Evolutionary conservation across 1,139 yeast species (phyloP).

Genomic region (Scheffersomyces quercinus): DNA sequence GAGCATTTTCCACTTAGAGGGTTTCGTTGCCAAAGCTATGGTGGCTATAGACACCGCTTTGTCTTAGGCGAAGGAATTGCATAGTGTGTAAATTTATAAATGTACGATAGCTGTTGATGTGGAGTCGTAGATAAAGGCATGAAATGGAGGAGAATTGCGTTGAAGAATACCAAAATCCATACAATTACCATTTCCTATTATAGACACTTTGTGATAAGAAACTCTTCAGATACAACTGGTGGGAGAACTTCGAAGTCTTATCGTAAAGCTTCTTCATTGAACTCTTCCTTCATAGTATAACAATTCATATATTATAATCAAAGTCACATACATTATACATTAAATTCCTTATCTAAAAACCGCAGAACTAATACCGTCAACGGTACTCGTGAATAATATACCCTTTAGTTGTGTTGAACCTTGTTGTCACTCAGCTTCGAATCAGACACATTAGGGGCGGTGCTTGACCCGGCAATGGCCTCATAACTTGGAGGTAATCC

Average conservation of each 20-base stretch:
- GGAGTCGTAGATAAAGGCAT: no score
- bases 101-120: no score
- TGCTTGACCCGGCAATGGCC: conserved; percentile 19
- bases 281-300: no score
- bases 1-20: conserved; percentile 92
- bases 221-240: neutral
- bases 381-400: no score
- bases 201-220: neutral
- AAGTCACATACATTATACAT: no score
- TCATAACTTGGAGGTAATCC: conserved; percentile 30
- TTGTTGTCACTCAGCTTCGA: conserved; percentile 25
- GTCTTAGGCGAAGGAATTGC: no score
- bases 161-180: neutral
- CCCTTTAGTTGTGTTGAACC: conserved; percentile 25
- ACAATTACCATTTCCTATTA: neutral
- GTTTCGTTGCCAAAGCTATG: conserved; percentile 89
- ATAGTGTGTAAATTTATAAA: no score
- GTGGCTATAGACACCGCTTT: conserved; percentile 31
- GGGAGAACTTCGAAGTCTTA: no score
- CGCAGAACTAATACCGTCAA: no score
- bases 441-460: conserved; percentile 12
- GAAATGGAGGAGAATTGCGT: neutral
- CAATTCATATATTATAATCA: no score
- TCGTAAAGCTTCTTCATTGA: no score
- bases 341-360: no score